Evolutionary conservation across 2,329 filamentous ascomycete species (phyloP).

Genomic region (Aspergillus transmontanensis): DNA sequence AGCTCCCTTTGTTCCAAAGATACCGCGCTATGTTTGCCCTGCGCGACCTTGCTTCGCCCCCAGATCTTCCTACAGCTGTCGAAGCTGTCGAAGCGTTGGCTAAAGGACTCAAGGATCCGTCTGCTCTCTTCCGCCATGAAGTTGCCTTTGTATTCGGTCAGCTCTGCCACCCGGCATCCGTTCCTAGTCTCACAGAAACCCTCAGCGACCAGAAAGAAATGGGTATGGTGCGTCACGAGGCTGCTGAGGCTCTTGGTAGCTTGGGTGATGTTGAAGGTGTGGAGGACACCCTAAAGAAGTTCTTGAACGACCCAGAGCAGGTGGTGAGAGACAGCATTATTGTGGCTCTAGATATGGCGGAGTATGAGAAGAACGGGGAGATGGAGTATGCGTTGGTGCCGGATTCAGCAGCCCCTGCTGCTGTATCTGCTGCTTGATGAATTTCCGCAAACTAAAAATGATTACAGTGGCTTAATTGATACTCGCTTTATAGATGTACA

Average conservation of each 20-base stretch:
- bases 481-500: slow-evolving; percentile 30
- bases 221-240: slow-evolving; percentile 97
- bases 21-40: slow-evolving; percentile 99
- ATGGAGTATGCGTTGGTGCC: slow-evolving; percentile 91
- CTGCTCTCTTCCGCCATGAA: slow-evolving; percentile 94
- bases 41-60: slow-evolving; percentile 90
- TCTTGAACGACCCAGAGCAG: slow-evolving; percentile 86
- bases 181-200: slow-evolving; percentile 79
- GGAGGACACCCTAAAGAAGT: slow-evolving; percentile 78
- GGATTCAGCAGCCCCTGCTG: slow-evolving; percentile 44
- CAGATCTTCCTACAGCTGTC: slow-evolving; percentile 83
- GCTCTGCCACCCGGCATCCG: slow-evolving; percentile 92
- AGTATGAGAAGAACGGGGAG: slow-evolving; percentile 88
- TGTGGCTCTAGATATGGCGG: slow-evolving; percentile 96
- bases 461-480: slow-evolving; percentile 18
- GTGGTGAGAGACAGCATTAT: slow-evolving; percentile 94
- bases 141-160: slow-evolving; percentile 98
- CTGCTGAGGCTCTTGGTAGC: slow-evolving; percentile 91
- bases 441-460: slow-evolving; percentile 10
- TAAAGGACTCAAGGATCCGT: slow-evolving; percentile 79
- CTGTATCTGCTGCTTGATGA: slow-evolving; percentile 33
- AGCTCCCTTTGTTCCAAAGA: slow-evolving; percentile 79
- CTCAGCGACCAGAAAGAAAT: slow-evolving; percentile 79
- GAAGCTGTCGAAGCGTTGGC: slow-evolving; percentile 86
- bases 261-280: slow-evolving; percentile 92